Conservation (phyloP, 768 basidiomycete genomes). For the Myochromella boudieri region DNA sequence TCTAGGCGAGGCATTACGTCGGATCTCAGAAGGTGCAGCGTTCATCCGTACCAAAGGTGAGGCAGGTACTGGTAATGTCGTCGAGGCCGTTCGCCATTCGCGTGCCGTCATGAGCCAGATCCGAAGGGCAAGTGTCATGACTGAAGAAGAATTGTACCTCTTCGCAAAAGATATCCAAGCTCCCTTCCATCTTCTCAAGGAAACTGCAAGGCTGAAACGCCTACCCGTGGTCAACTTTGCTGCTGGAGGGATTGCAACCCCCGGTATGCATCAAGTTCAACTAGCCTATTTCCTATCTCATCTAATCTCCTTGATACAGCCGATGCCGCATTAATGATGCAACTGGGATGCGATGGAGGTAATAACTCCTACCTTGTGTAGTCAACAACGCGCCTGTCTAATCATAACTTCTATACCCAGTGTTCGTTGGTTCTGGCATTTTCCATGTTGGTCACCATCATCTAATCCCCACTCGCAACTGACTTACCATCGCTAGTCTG, state of each 20-base stretch:
- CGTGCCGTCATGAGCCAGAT: constrained; percentile 85
- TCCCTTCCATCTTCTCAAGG: constrained; percentile 94
- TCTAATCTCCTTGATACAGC: constrained; percentile 40
- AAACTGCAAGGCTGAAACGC: constrained; percentile 89
- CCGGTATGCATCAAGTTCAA: constrained; percentile 48
- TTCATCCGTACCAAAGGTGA: constrained; percentile 99
- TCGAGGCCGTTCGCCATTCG: constrained; percentile 92
- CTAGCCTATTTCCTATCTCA: background rate
- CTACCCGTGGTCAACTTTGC: constrained; percentile 97
- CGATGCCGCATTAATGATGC: constrained; percentile 99
- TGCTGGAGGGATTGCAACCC: constrained; percentile 91
- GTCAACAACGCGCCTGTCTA: constrained; percentile 7
- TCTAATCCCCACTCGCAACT: background rate
- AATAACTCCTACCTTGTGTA: constrained; percentile 27
- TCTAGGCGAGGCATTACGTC: constrained; percentile 92
- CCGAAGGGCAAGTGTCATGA: constrained; percentile 83
- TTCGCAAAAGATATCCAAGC: constrained; percentile 92
- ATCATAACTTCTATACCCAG: constrained; percentile 35
- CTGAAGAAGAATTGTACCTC: constrained; percentile 91
- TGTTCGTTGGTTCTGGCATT: constrained; percentile 97
- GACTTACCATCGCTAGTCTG: constrained; percentile 52
- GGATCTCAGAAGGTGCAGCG: constrained; percentile 96
- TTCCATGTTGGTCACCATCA: constrained; percentile 68
- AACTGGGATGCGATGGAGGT: constrained; percentile 96
- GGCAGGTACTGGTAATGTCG: constrained; percentile 86